Percentiles rank a stretch among this genome's conserved stretches.
Conservation (phyloP, 2,329 filamentous ascomycete genomes). For the Trichophaea hybrida region DNA sequence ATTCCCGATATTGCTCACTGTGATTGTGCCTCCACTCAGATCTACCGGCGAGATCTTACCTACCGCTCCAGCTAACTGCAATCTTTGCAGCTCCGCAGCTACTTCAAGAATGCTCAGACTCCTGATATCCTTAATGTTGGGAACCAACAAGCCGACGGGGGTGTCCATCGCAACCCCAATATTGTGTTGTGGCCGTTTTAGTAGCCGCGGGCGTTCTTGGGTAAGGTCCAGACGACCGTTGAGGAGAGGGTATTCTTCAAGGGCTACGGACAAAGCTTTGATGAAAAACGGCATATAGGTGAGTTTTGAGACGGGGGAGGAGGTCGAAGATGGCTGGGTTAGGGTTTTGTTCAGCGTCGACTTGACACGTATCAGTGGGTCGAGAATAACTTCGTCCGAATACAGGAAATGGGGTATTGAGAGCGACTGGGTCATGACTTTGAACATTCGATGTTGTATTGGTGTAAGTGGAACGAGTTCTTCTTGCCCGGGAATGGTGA, state of each 20-base stretch:
- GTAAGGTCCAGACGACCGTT: conserved; percentile 65
- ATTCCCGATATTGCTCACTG: conserved; percentile 89
- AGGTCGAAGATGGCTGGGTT: conserved; percentile 22
- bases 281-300: conserved; percentile 90
- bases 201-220: conserved; percentile 52
- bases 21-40: conserved; percentile 77
- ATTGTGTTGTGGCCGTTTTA: conserved; percentile 76
- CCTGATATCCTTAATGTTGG: conserved; percentile 76
- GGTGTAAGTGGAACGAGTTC: conserved; percentile 55
- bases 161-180: conserved; percentile 95
- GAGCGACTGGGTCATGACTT: conserved; percentile 84
- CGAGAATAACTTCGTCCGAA: conserved; percentile 76
- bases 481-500: conserved; percentile 36
- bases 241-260: conserved; percentile 69
- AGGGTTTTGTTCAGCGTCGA: conserved; percentile 57
- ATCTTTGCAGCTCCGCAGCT: conserved; percentile 56
- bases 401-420: conserved; percentile 92
- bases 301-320: conserved; percentile 44
- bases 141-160: conserved; percentile 72
- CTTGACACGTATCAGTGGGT: conserved; percentile 57
- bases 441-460: conserved; percentile 89
- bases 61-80: conserved; percentile 57
- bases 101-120: conserved; percentile 63
- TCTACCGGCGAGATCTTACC: conserved; percentile 63
- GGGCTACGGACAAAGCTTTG: conserved; percentile 79